Conservation (phyloP, 2,329 filamentous ascomycete genomes). For the Fusarium compactum region DNA sequence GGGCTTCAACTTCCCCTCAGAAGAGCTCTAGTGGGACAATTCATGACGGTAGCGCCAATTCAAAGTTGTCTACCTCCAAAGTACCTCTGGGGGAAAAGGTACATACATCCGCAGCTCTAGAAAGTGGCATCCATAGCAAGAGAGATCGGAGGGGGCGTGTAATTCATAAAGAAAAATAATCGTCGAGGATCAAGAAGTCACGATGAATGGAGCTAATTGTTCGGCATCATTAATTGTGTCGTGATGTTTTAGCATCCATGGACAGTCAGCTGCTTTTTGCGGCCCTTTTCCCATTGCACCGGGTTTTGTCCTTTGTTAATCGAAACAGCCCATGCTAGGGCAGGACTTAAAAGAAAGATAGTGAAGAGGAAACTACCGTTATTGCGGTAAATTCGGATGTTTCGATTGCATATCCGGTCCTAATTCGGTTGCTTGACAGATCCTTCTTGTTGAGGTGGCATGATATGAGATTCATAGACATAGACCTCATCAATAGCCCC, state of each 20-base stretch:
- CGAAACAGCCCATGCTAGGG: constrained; percentile 28
- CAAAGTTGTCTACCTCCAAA: constrained; percentile 33
- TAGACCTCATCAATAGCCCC: constrained; percentile 24
- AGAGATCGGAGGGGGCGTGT: constrained; percentile 16
- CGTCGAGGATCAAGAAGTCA: not conserved
- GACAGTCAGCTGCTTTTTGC: constrained; percentile 41
- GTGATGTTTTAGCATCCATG: constrained; percentile 26
- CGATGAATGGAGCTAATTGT: constrained; percentile 16
- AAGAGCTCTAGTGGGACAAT: constrained; percentile 16
- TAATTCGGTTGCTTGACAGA: constrained; percentile 34
- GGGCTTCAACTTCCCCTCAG: constrained; percentile 42
- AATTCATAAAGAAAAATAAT: not conserved
- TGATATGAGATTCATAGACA: constrained; percentile 25
- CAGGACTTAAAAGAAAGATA: constrained; percentile 2
- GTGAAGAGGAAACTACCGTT: constrained; percentile 20
- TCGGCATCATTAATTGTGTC: constrained; percentile 1
- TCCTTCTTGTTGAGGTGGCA: constrained; percentile 18
- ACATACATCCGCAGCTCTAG: constrained; percentile 43
- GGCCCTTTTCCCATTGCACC: constrained; percentile 41
- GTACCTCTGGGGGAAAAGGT: constrained; percentile 42
- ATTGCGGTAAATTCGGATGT: constrained; percentile 30
- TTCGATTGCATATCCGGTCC: constrained; percentile 30
- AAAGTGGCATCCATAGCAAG: constrained; percentile 9
- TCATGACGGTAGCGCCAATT: constrained; percentile 40
- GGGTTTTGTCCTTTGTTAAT: constrained; percentile 26